phyloP scores from a whole-genome alignment of 192 early-diverging fungal genomes.

The Rhizoclosmatium globosum region DNA sequence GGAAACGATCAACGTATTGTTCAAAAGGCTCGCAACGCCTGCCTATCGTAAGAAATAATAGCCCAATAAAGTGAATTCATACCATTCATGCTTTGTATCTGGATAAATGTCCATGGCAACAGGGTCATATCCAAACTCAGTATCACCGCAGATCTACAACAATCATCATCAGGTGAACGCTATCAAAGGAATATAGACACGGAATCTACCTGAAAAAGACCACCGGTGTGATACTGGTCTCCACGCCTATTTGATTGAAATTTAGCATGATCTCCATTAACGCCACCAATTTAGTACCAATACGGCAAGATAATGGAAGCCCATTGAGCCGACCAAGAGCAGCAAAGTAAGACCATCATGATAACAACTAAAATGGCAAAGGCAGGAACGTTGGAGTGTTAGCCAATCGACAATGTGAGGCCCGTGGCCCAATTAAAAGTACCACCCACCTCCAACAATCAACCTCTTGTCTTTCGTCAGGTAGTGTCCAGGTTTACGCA shows the following conservation, averaged over 20 bases:
- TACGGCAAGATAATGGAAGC: not conserved
- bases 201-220: not conserved
- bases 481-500: too few species aligned
- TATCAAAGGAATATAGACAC: too few species aligned
- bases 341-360: not conserved
- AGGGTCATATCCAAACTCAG: not conserved
- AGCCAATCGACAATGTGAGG: too few species aligned
- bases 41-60: too few species aligned
- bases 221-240: not conserved
- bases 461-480: too few species aligned
- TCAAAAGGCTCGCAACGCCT: not conserved
- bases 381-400: too few species aligned
- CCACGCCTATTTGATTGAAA: not conserved
- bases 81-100: not conserved
- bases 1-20: not conserved
- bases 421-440: too few species aligned
- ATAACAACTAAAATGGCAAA: not conserved
- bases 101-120: not conserved
- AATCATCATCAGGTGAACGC: not conserved
- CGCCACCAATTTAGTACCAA: not conserved
- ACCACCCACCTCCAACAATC: too few species aligned
- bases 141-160: not conserved
- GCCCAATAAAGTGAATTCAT: not conserved
- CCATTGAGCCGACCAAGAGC: not conserved
- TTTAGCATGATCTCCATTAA: not conserved